phyloP scores from a whole-genome alignment of 163 green algal species.

The Trebouxiophyceae sp. region DNA sequence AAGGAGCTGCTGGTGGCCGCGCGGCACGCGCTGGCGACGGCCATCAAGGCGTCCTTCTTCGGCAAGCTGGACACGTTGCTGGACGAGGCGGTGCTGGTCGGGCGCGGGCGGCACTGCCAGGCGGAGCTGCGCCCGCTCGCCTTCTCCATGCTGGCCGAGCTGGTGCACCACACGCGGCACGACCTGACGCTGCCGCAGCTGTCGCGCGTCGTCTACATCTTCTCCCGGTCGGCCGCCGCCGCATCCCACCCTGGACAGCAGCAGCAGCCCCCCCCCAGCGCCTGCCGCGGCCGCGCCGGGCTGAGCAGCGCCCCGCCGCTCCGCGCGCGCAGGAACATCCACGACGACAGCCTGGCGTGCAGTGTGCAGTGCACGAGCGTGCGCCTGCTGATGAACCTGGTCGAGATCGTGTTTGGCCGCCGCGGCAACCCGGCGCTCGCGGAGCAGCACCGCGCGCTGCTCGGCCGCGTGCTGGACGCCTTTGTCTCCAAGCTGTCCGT shows the following conservation, averaged over 20 bases:
- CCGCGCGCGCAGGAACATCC: constrained; percentile 36
- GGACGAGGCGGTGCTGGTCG: constrained; percentile 70
- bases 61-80: constrained; percentile 65
- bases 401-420: constrained; percentile 67
- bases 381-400: constrained; percentile 82
- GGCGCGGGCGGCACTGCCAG: constrained; percentile 35
- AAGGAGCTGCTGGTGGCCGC: constrained; percentile 88
- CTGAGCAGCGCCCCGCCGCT: not conserved
- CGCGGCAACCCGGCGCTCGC: constrained; percentile 12
- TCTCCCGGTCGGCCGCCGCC: constrained; percentile 20
- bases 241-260: not conserved
- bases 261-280: not conserved
- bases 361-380: constrained; percentile 69
- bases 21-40: constrained; percentile 21
- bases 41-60: constrained; percentile 7
- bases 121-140: constrained; percentile 61
- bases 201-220: constrained; percentile 55
- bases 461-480: constrained; percentile 65
- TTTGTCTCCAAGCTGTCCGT: constrained; percentile 66
- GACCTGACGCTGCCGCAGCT: constrained; percentile 61
- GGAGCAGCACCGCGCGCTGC: constrained; percentile 36
- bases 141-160: constrained; percentile 73
- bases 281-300: no score
- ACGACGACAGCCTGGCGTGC: constrained; percentile 49
- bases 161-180: constrained; percentile 63